A percentile compares a stretch with the other conserved stretches of the same genome.
phyloP scores from a whole-genome alignment of 2,329 filamentous ascomycete species.

The Alternaria burnsii region DNA sequence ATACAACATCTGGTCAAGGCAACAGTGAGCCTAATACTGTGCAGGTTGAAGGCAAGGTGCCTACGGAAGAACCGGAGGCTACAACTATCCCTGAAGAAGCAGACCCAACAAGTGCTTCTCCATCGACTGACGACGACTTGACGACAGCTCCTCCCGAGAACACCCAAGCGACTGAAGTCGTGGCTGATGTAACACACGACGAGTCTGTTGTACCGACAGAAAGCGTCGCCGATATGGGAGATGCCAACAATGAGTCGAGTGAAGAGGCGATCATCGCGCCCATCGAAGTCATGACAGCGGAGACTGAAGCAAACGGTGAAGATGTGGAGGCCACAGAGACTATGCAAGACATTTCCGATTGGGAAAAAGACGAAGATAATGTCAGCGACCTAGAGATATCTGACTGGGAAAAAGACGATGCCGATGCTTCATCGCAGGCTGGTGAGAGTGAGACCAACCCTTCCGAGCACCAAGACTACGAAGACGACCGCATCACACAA shows the following conservation, averaged over 20 bases:
- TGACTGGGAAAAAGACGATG: slow-evolving; percentile 5
- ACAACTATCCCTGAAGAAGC: neutral
- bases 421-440: slow-evolving; percentile 6
- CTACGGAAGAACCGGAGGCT: neutral
- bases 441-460: slow-evolving; percentile 11
- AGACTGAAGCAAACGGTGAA: neutral
- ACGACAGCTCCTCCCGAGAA: neutral
- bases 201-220: neutral
- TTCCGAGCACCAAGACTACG: slow-evolving; percentile 9
- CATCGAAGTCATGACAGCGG: neutral
- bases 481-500: neutral
- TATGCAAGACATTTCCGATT: slow-evolving; percentile 3
- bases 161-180: neutral
- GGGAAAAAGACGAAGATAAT: neutral
- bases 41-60: neutral
- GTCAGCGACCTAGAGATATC: neutral
- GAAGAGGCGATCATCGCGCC: neutral
- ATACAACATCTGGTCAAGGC: neutral
- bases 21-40: neutral
- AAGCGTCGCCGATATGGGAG: neutral
- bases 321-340: neutral
- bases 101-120: neutral
- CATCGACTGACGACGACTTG: neutral
- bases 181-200: neutral
- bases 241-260: neutral